phyloP scores from a whole-genome alignment of 2,329 filamentous ascomycete species.

The Periconia macrospinosa region DNA sequence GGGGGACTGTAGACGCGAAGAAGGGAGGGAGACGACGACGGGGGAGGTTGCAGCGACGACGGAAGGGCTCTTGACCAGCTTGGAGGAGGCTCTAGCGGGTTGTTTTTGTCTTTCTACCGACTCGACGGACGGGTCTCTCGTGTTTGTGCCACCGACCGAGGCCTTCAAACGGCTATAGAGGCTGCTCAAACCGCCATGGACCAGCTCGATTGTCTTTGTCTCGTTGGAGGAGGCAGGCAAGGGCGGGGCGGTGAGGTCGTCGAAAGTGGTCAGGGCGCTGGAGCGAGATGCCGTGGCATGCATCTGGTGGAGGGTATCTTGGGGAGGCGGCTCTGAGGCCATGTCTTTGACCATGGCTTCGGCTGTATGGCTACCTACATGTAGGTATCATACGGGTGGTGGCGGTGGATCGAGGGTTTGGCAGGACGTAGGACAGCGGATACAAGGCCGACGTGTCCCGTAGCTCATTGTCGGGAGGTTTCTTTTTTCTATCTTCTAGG shows the following conservation, averaged over 20 bases:
- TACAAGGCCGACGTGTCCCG: neutral
- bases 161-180: slow-evolving; percentile 84
- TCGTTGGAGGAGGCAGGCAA: slow-evolving; percentile 62
- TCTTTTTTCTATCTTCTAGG: neutral
- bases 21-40: slow-evolving; percentile 36
- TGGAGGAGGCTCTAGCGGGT: slow-evolving; percentile 7
- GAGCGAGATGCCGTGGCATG: slow-evolving; percentile 87
- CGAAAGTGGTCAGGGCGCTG: slow-evolving; percentile 85
- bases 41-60: slow-evolving; percentile 40
- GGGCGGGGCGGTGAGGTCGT: slow-evolving; percentile 79
- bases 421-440: slow-evolving; percentile 1
- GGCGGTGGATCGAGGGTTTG: slow-evolving; percentile 4
- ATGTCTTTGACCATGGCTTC: slow-evolving; percentile 29
- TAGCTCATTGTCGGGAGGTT: neutral
- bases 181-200: slow-evolving; percentile 85
- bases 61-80: slow-evolving; percentile 27
- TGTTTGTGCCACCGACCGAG: slow-evolving; percentile 62
- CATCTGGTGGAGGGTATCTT: slow-evolving; percentile 71
- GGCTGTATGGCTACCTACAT: neutral
- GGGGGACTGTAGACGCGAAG: slow-evolving; percentile 44
- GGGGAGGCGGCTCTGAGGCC: slow-evolving; percentile 15
- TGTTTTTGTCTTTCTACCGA: slow-evolving; percentile 21
- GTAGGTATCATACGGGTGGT: neutral
- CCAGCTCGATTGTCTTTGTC: slow-evolving; percentile 71
- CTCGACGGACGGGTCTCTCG: slow-evolving; percentile 27